Evolutionary conservation across 1,284 basidiomycete genomes (phyloP), one percentile per base, ranked within the genome.

Genomic region (Tylopilus sp.): DNA sequence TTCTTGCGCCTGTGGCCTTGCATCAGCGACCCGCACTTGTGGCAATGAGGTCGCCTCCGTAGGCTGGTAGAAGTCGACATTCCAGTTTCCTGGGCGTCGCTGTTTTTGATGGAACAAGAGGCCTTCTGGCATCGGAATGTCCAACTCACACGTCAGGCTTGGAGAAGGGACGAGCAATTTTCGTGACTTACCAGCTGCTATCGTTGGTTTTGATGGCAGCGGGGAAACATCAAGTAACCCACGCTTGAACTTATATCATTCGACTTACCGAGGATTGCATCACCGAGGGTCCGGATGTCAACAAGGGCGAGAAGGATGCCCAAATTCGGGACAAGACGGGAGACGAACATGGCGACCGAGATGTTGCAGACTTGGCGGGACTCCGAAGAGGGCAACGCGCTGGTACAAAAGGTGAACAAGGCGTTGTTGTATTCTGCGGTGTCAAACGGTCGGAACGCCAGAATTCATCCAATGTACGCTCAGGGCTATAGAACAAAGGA

Each of bases 1-100:
- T 62, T 63, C 51, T 56, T 66, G 34, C 68, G 64, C 43, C 48
- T 67, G 34, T 66, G 64, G 8, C 64, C 64, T 39, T 68, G 67
- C 68, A 70, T 70, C 28, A 59, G 63, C 20, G 53, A 61, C 31
- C 66, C 64, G 28, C 64, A 66, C 44, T 54, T 70, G 56, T 69
- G 65, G 31, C 64, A 66, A 44, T 66, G 67, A 33, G 64, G 64
- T 20, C 64, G 68, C 48, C 48, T 68, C 50, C 64, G 66, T 21
- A 58, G 34, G 48, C 65, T 64, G 26, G 64, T 53, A 36, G 65
- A 65, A 36, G 64, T 61, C 17, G 62, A 66, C 65, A 67, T 67
- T 39, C 21, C 20, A 31, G 47, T 47, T 42, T 35, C 33, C 31
- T 46, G 10, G 8, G 38, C 40, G 40, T 28, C 42, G 36, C 37